phyloP scores from a whole-genome alignment of 2,329 filamentous ascomycete species.

The Microcyclospora tardicrescens region DNA sequence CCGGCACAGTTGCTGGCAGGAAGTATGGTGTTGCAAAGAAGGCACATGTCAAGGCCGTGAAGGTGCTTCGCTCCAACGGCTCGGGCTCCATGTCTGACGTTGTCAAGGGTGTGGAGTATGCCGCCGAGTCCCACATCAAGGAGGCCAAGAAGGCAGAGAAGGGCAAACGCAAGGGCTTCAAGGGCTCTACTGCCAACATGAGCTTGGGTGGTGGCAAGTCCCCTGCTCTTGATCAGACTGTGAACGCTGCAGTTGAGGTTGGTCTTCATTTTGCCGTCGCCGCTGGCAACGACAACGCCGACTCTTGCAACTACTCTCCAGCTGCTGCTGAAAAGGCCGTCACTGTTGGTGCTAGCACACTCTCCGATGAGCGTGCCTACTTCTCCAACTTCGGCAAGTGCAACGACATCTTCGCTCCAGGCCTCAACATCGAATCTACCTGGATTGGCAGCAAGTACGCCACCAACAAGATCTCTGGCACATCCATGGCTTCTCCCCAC shows the following conservation, averaged over 20 bases:
- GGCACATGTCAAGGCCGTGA: slow-evolving; percentile 91
- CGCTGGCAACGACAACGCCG: slow-evolving; percentile 95
- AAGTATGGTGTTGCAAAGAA: slow-evolving; percentile 99
- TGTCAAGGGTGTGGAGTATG: slow-evolving; percentile 95
- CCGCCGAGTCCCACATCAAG: slow-evolving; percentile 65
- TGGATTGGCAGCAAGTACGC: slow-evolving; percentile 97
- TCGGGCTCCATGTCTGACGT: slow-evolving; percentile 98
- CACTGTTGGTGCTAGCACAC: slow-evolving; percentile 88
- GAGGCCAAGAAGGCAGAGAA: slow-evolving; percentile 67
- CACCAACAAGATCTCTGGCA: slow-evolving; percentile 97
- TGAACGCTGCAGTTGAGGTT: slow-evolving; percentile 82
- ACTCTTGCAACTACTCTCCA: slow-evolving; percentile 98
- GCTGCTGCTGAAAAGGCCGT: slow-evolving; percentile 83
- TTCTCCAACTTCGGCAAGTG: slow-evolving; percentile 99
- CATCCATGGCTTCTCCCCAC: slow-evolving; percentile 97
- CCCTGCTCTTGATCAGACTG: slow-evolving; percentile 73
- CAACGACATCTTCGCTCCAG: slow-evolving; percentile 97
- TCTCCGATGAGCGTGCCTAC: slow-evolving; percentile 93
- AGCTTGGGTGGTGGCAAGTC: slow-evolving; percentile 97
- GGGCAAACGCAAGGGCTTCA: slow-evolving; percentile 90
- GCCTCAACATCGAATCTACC: slow-evolving; percentile 79
- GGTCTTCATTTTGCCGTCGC: slow-evolving; percentile 97
- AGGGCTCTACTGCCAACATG: slow-evolving; percentile 99
- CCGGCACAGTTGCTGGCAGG: slow-evolving; percentile 91
- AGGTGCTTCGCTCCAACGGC: slow-evolving; percentile 94